phyloP scores from a whole-genome alignment of 225 moss, liverwort and hornwort species.

The Polytrichum formosum region DNA sequence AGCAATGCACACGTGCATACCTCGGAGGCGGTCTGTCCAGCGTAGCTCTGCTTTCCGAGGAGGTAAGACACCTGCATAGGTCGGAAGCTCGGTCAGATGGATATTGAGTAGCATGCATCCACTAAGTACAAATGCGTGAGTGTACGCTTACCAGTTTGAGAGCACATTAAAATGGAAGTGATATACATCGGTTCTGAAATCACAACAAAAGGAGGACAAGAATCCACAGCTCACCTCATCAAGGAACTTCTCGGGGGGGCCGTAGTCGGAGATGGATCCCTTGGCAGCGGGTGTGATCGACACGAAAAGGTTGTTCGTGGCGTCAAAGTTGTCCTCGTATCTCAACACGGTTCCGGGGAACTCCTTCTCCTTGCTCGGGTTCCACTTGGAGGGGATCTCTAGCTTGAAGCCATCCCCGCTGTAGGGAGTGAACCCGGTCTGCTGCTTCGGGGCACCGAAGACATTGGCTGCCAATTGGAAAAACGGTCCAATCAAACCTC shows the following conservation, averaged over 20 bases:
- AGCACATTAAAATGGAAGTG: too few species aligned
- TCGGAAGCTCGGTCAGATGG: too few species aligned
- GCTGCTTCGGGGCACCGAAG: slow-evolving; percentile 55
- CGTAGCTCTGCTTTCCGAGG: slow-evolving; percentile 77
- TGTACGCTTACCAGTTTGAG: too few species aligned
- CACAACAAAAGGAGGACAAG: not conserved
- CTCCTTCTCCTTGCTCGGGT: slow-evolving; percentile 90
- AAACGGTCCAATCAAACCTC: too few species aligned
- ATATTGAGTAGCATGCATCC: too few species aligned
- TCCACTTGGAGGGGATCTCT: slow-evolving; percentile 85
- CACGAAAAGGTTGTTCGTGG: slow-evolving; percentile 57
- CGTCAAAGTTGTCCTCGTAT: slow-evolving; percentile 89
- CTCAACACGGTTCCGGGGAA: slow-evolving; percentile 91
- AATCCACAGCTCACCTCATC: slow-evolving; percentile 47
- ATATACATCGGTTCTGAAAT: too few species aligned
- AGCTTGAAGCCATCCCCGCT: slow-evolving; percentile 54
- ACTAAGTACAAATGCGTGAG: too few species aligned
- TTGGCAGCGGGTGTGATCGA: slow-evolving; percentile 65
- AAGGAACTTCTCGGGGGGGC: slow-evolving; percentile 75
- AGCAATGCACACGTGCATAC: slow-evolving; percentile 13
- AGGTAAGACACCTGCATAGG: slow-evolving; percentile 64
- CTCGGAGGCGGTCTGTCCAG: slow-evolving; percentile 73
- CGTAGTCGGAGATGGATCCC: slow-evolving; percentile 75
- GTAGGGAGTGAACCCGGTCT: slow-evolving; percentile 59
- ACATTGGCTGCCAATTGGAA: slow-evolving; percentile 65